Conservation (phyloP, 306 rosid species). For the Pueraria montana region DNA sequence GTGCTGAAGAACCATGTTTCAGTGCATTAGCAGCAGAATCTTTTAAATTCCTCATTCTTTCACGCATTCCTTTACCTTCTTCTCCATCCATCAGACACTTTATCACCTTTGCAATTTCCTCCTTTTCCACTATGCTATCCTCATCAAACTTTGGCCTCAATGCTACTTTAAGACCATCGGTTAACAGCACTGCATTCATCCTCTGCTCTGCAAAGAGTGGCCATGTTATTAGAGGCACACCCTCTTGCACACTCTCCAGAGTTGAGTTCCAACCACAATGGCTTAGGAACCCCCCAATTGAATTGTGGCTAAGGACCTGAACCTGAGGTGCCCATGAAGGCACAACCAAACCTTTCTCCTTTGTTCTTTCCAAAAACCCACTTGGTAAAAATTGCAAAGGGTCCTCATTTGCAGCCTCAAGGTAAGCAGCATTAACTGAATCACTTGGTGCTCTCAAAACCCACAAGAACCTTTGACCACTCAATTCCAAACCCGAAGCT, state of each 20-base stretch:
- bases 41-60: not conserved
- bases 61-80: not conserved
- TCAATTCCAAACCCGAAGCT: slow-evolving; percentile 56
- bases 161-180: not conserved
- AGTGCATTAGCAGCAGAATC: not conserved
- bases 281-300: not conserved
- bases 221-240: slow-evolving; percentile 7
- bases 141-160: not conserved
- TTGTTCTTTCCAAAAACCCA: not conserved
- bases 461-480: slow-evolving; percentile 56
- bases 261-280: slow-evolving; percentile 11
- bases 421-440: slow-evolving; percentile 43
- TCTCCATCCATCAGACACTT: not conserved
- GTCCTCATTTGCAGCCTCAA: slow-evolving; percentile 7
- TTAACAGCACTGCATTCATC: not conserved
- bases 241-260: slow-evolving; percentile 7
- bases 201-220: not conserved
- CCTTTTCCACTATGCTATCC: not conserved
- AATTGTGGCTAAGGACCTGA: not conserved
- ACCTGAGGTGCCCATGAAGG: slow-evolving; percentile 14
- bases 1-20: not conserved
- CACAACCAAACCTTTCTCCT: slow-evolving; percentile 10
- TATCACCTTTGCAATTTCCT: not conserved
- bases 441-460: slow-evolving; percentile 52
- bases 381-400: slow-evolving; percentile 19